These are phyloP conservation scores for Avicennia marina DNA, from an alignment of 257 asterid species.

Conservation along the genomic window DNA sequence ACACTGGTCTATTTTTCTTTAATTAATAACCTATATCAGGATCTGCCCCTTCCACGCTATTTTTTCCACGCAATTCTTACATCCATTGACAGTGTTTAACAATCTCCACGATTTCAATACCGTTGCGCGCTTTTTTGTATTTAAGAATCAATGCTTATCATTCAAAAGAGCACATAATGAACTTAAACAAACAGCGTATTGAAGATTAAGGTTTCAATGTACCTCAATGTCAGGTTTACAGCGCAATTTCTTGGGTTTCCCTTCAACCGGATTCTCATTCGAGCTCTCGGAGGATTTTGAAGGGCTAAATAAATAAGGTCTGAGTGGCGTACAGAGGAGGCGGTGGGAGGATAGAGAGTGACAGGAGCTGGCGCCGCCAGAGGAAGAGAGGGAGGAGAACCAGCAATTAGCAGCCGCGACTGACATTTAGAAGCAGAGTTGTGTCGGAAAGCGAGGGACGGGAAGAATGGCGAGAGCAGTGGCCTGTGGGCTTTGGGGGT, in stretches of 20 bases:
- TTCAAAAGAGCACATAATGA: neutral
- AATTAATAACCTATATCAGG: too few relatives aligned
- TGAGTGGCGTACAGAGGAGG: neutral
- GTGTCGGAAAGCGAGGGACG: neutral
- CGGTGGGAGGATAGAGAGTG: neutral
- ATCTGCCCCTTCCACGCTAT: too few relatives aligned
- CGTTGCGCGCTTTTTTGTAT: too few relatives aligned
- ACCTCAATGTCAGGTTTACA: neutral
- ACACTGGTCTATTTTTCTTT: too few relatives aligned
- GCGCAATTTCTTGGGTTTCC: neutral
- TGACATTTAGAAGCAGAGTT: neutral
- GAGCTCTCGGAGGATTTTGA: neutral
- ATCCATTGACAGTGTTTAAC: too few relatives aligned
- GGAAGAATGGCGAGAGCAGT: neutral
- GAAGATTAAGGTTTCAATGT: neutral
- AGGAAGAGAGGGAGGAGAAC: neutral
- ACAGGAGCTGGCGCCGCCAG: neutral
- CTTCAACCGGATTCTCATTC: neutral
- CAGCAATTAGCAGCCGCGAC: neutral
- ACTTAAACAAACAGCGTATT: neutral
- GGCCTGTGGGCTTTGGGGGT: too few relatives aligned
- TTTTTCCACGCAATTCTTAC: too few relatives aligned
- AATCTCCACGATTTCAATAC: too few relatives aligned
- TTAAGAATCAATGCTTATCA: slow-evolving; percentile 3
- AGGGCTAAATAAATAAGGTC: neutral